Base-by-base conservation (phyloP, 768 basidiomycete genomes). In the Tylopilus vinaceipallidus region DNA sequence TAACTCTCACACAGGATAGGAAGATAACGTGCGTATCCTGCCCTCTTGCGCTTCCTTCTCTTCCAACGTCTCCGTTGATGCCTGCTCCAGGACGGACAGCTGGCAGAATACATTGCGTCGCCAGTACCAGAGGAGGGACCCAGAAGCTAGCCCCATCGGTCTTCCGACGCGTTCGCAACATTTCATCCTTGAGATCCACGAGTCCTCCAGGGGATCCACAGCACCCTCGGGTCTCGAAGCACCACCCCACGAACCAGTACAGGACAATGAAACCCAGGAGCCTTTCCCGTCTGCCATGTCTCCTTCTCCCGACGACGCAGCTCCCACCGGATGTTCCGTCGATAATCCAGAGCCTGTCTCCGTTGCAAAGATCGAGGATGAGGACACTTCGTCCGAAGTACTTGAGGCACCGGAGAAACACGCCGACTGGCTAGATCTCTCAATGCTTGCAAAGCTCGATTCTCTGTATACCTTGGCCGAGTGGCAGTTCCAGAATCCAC, bases 401-500 rank as follows among this genome's bases (percentile, higher is more conserved):
- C 42, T 59, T 19, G 54, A 61, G 35, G 55, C 61, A 45, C 49
- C 60, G 35, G 73, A 71, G 49, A 74, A 77, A 55, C 73, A 79
- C 33, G 74, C 75, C 48, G 76, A 88, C 60, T 92, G 90, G 89
- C 71, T 81, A 37, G 75, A 84, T 37, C 78, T 92, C 23, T 74
- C 83, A 2, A 82, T 88, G 77, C 74, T 83, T 34, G 69, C 70
- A 29, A 90, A 91, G 68, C 78, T 94, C 36, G 85, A 91, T 52
- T 82, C 86, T 4, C 70, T 92, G 59, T 80, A 90, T 56, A 71
- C 79, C 14, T 70, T 93, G 42, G 78, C 76, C 24, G 91, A 94
- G 68, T 94, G 91, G 91, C 88, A 91, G 59, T 91, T 93, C 55
- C 84, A 90, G 51, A 88, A 89, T 60, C 80, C 88, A 5, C 74